phyloP scores from a whole-genome alignment of 257 asterid genomes.

The Przewalskia tangutica region DNA sequence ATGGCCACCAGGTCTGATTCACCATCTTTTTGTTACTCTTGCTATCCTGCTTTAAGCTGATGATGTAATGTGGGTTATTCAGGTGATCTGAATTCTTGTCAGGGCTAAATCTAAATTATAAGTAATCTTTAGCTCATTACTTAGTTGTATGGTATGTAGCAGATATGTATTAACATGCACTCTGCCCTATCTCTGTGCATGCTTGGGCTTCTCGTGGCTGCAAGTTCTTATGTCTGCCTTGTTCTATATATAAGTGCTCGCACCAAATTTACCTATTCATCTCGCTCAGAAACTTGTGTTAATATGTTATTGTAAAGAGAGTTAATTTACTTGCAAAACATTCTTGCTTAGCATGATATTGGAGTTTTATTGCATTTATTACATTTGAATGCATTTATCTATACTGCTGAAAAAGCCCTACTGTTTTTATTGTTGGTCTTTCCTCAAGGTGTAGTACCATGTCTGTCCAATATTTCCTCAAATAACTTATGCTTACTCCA shows the following conservation, averaged over 20 bases:
- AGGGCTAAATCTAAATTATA: background rate
- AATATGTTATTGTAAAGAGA: background rate
- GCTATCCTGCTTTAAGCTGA: background rate
- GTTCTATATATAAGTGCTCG: background rate
- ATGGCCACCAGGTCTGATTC: constrained; percentile 82
- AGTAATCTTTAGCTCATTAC: background rate
- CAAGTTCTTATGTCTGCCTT: background rate
- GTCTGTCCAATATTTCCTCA: background rate
- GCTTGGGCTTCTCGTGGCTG: background rate
- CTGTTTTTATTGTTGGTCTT: background rate
- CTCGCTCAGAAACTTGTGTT: background rate
- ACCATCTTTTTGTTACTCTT: constrained; percentile 2
- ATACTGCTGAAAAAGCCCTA: background rate
- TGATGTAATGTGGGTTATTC: background rate
- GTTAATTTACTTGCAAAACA: background rate
- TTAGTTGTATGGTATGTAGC: background rate
- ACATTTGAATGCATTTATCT: background rate
- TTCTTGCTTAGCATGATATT: background rate
- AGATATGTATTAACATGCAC: background rate
- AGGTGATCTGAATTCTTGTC: background rate
- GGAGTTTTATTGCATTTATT: background rate
- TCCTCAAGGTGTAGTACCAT: background rate
- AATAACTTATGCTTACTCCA: background rate
- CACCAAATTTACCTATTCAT: background rate
- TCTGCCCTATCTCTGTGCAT: background rate